Conservation (phyloP, 1,139 yeast species). For the Hyphopichia pseudoburtonii region DNA sequence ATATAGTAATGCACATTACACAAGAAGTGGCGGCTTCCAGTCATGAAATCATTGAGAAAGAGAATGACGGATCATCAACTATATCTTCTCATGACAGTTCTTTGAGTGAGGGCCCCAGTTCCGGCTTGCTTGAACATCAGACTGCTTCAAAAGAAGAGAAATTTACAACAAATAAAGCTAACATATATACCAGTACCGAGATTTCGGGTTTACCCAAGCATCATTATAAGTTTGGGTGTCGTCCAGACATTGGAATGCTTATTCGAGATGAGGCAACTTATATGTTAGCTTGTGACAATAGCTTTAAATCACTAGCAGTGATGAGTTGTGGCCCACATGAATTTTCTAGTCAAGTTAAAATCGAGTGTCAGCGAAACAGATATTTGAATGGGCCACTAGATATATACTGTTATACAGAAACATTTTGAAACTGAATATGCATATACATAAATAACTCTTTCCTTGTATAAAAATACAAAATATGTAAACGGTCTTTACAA, state of each 20-base stretch:
- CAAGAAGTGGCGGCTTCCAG: too few species aligned
- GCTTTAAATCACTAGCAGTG: constrained; percentile 31
- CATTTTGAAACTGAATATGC: too few species aligned
- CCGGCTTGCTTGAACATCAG: background rate
- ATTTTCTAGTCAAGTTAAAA: constrained; percentile 26
- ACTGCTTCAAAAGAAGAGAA: background rate
- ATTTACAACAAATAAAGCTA: too few species aligned
- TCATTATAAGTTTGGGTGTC: background rate
- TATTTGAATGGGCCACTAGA: constrained; percentile 29
- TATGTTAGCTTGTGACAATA: background rate
- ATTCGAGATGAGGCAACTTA: background rate
- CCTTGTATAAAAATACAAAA: too few species aligned
- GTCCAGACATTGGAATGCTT: background rate
- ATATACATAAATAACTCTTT: too few species aligned
- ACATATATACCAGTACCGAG: background rate
- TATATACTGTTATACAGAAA: constrained; percentile 36
- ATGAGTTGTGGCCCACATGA: constrained; percentile 38
- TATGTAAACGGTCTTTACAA: too few species aligned
- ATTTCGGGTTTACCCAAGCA: background rate
- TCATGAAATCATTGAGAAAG: too few species aligned
- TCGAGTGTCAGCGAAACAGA: constrained; percentile 27
- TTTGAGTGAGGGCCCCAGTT: background rate
- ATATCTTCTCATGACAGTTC: too few species aligned
- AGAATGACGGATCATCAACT: too few species aligned
- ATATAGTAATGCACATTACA: constrained; percentile 24